phyloP scores from a whole-genome alignment of 768 basidiomycete species.

The Tulasnella sp. region DNA sequence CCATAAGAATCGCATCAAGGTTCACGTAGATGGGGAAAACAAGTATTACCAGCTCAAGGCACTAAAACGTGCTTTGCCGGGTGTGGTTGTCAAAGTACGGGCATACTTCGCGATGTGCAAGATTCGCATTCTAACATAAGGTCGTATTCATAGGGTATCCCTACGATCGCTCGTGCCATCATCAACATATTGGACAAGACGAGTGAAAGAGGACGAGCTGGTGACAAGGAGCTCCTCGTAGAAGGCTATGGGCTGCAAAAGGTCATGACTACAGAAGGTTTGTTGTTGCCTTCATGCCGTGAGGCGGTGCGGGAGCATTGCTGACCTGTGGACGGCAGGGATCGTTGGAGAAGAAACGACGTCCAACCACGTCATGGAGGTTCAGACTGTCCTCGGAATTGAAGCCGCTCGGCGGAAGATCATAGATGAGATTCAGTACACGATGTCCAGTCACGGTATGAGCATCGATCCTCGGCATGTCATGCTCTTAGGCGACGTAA shows the following conservation, averaged over 20 bases:
- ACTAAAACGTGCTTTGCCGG: slow-evolving; percentile 72
- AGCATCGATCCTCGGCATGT: slow-evolving; percentile 98
- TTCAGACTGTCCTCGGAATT: slow-evolving; percentile 90
- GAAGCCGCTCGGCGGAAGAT: slow-evolving; percentile 93
- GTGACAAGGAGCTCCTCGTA: slow-evolving; percentile 85
- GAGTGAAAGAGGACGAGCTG: slow-evolving; percentile 68
- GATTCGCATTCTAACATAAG: not conserved
- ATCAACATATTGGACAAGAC: slow-evolving; percentile 93
- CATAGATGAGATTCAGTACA: slow-evolving; percentile 94
- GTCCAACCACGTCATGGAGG: slow-evolving; percentile 96
- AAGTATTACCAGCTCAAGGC: slow-evolving; percentile 54
- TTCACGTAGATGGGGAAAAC: slow-evolving; percentile 34
- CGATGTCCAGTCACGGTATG: slow-evolving; percentile 96
- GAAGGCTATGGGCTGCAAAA: slow-evolving; percentile 95
- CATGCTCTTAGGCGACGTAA: slow-evolving; percentile 96
- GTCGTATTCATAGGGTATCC: slow-evolving; percentile 55
- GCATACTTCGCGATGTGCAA: not conserved
- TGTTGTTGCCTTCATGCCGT: slow-evolving; percentile 20
- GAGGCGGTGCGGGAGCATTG: not conserved
- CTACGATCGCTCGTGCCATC: slow-evolving; percentile 82
- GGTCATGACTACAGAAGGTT: slow-evolving; percentile 96
- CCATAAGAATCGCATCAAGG: slow-evolving; percentile 33
- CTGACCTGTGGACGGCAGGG: slow-evolving; percentile 43
- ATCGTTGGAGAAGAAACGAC: slow-evolving; percentile 87
- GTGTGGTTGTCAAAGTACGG: slow-evolving; percentile 79